Base-by-base conservation (phyloP, 495 filamentous ascomycete genomes). In the Tricharina praecox region DNA sequence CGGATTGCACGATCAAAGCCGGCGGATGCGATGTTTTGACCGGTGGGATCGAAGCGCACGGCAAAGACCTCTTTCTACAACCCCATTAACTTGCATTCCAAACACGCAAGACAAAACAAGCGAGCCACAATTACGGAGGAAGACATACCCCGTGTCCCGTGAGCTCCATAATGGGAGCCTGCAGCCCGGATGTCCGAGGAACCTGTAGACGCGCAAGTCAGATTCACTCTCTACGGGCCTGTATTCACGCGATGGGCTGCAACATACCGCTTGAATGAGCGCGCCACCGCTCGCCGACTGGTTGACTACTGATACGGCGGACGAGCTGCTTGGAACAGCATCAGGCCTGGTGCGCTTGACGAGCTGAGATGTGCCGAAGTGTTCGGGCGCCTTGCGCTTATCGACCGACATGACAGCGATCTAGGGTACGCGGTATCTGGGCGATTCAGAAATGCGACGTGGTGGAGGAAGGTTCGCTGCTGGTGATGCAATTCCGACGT, bases 131-230 rank as follows among this genome's bases (percentile, higher is more conserved):
- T 46, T 9, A 4, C 5, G 10, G 20, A 32, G 42, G 28, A 37
- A 28, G 37, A 49, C 54, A 36, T 52, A 61, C 75, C 44, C 68
- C 63, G 63, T 75, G 73, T 64, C 87, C 88, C 40, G 78, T 78
- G 26, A 97, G 70, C 63, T 97, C 87, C 85, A 97, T 94, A 41
- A 95, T 77, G 2, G 88, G 88, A 39, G 90, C 82, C 61, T 92
- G 80, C 4, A 96, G 73, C 33, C 76, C 78, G 62, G 83, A 93
- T 34, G 87, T 88, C 53, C 88, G 73, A 30, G 80, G 77, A 52
- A 75, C 70, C 87, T n/a, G n/a, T n/a, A n/a, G 93, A 69, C 41
- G 50, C 23, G n/a, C 37, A 28, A 28, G 8, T 41, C 37, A 41
- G 37, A 15, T 23, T 2, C 15, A n/a, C n/a, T n/a, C n/a, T n/a